Evolutionary conservation across 2,329 filamentous ascomycete genomes (phyloP).

Genomic region (Rosellinia necatrix): DNA sequence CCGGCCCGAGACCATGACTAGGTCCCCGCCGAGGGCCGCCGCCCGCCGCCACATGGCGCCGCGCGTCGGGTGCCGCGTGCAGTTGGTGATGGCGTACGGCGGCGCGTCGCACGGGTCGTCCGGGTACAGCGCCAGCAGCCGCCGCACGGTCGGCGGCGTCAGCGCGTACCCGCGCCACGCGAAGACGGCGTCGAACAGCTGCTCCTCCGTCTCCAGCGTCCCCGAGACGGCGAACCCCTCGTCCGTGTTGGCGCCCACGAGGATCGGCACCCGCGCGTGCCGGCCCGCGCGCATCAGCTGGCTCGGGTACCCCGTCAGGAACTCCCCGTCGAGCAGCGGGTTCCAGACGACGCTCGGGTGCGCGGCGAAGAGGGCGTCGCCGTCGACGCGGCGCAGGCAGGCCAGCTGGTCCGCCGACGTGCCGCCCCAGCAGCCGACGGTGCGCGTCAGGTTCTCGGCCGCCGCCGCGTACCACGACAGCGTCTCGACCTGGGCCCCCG

Average conservation of each 20-base stretch:
- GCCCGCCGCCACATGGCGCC: conserved; percentile 52
- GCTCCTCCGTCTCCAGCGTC: conserved; percentile 47
- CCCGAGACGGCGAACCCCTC: conserved; percentile 50
- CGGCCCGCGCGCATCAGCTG: conserved; percentile 48
- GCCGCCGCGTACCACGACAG: conserved; percentile 43
- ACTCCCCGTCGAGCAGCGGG: conserved; percentile 52
- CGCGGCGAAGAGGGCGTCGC: conserved; percentile 41
- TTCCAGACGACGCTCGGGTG: conserved; percentile 48
- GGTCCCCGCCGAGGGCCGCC: conserved; percentile 51
- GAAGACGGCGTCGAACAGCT: conserved; percentile 48
- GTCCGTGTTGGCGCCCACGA: conserved; percentile 55
- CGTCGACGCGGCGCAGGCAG: conserved; percentile 44
- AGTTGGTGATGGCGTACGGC: conserved; percentile 48
- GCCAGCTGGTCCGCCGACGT: conserved; percentile 43
- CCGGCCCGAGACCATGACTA: conserved; percentile 54
- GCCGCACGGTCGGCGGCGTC: conserved; percentile 49
- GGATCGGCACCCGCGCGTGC: conserved; percentile 50
- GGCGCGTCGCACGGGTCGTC: conserved; percentile 52
- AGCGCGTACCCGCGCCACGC: conserved; percentile 53
- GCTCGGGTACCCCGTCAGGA: conserved; percentile 53
- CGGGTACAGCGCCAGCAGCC: conserved; percentile 53
- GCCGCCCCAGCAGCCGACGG: conserved; percentile 44
- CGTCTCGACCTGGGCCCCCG: conserved; percentile 38
- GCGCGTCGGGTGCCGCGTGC: conserved; percentile 37
- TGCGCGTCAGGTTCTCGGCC: conserved; percentile 43